Evolutionary conservation across 2,329 filamentous ascomycete genomes (phyloP), one percentile per base, ranked within the genome.

Genomic region (Neofusicoccum umdonicola): DNA sequence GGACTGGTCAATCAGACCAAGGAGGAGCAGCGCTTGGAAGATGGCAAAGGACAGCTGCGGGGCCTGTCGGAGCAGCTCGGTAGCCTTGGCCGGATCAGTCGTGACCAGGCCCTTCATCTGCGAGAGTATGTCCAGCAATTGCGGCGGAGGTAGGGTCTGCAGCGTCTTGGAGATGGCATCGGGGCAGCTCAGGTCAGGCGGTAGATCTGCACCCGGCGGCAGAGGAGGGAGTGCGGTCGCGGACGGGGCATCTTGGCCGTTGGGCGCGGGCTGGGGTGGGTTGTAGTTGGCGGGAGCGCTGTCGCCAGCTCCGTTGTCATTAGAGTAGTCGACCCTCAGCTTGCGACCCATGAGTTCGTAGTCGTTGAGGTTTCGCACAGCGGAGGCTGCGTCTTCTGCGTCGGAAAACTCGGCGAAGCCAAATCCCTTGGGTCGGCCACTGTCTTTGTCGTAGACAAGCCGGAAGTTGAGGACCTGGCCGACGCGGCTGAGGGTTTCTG

Each of bases 371-470:
- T 99, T 98, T 70, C 94, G 90, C 54, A 98, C 94, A 2, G 95
- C 95, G 2, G 93, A 96, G 42, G 94, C 92, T 37, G 95, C 95
- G 31, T 93, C 84, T 86, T 96, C 94, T 66, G 91, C 88, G 74
- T 98, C 95, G 63, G 92, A 90, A 74, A 96, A 99, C 76, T 98
- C 94, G 73, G 93, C 91, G 72, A 98, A 99, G 41, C 95, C 95
- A 76, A 97, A 99, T 17, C 95, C 95, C 78, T 97, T 98, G 0
- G 95, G 93, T 64, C 92, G 88, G 47, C 94, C 93, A 2, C 93
- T 97, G 73, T 98, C 94, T 62, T 93, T 90, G 80, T 98, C 96
- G 79, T 97, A 96, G 68, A 98, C 94, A 56, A 98, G 85, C 61
- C 94, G 88, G 77, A 98, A 98, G 76, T 91, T 94, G 66, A 96